Conservation (phyloP, 78 protist genomes). For the Dictyostelium capitatum region DNA sequence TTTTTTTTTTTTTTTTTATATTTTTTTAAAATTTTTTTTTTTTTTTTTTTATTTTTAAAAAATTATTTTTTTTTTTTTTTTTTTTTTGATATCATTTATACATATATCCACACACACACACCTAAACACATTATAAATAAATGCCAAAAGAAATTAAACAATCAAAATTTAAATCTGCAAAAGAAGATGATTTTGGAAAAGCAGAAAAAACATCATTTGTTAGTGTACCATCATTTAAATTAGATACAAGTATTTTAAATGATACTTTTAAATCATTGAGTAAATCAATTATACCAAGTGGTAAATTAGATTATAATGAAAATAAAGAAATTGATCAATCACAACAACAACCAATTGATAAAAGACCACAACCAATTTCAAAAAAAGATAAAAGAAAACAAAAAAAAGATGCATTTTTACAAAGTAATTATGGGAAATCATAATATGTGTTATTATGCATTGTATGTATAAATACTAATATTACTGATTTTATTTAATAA, state of each 20-base stretch:
- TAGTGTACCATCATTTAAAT: conserved; percentile 13
- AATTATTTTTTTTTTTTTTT: not conserved
- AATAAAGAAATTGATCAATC: not conserved
- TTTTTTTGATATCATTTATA: no score
- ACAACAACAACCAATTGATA: not conserved
- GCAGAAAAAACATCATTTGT: conserved; percentile 72
- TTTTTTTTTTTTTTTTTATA: no score
- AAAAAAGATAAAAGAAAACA: conserved; percentile 71
- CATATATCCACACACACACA: no score
- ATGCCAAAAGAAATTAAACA: conserved; percentile 16
- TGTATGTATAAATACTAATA: no score
- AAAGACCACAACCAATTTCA: conserved; percentile 41
- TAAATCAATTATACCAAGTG: conserved; percentile 16
- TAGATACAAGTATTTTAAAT: not conserved
- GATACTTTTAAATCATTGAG: conserved; percentile 14
- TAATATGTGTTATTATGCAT: no score
- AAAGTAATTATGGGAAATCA: conserved; percentile 37
- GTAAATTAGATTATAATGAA: not conserved
- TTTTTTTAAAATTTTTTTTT: no score
- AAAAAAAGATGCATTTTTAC: conserved; percentile 67
- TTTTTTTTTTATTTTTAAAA: not conserved
- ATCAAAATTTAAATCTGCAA: not conserved
- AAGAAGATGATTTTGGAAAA: conserved; percentile 17
- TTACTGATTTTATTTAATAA: not conserved
- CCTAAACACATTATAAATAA: no score